phyloP scores from a whole-genome alignment of 202 grass and related monocot genomes.

The Miscanthus sacchariflorus region DNA sequence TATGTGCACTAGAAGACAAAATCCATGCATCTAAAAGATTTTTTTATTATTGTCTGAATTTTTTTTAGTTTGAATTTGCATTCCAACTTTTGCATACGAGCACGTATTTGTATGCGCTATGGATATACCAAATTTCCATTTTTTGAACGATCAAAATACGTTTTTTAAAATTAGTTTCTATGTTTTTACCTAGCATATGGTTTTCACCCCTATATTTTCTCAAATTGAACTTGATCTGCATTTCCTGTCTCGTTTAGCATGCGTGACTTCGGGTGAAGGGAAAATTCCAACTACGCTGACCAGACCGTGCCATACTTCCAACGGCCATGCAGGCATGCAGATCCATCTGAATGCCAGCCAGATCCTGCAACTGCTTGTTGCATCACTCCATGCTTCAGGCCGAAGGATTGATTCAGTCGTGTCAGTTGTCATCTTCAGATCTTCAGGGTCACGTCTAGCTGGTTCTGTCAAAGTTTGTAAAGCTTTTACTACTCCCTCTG shows the following conservation, averaged over 20 bases:
- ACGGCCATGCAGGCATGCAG: neutral
- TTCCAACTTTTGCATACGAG: no score
- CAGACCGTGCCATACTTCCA: neutral
- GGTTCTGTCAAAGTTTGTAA: neutral
- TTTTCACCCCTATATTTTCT: neutral
- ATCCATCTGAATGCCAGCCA: neutral
- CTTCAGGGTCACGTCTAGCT: neutral
- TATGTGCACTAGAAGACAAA: neutral
- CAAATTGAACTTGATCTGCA: neutral
- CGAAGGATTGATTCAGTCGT: neutral
- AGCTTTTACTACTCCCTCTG: no score
- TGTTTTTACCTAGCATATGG: no score
- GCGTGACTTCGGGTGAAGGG: neutral
- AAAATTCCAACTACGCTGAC: neutral
- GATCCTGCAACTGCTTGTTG: neutral
- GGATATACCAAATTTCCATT: neutral
- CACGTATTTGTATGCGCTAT: neutral
- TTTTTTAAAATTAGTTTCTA: no score
- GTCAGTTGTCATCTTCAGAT: conserved; percentile 3
- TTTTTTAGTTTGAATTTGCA: neutral
- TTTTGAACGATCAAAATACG: no score
- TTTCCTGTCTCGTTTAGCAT: conserved; percentile 9
- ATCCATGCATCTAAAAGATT: neutral
- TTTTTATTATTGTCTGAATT: neutral
- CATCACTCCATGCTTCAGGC: neutral